These are phyloP conservation scores for Cordia subcordata DNA, from an alignment of 257 asterid species.

Conservation along the genomic window DNA sequence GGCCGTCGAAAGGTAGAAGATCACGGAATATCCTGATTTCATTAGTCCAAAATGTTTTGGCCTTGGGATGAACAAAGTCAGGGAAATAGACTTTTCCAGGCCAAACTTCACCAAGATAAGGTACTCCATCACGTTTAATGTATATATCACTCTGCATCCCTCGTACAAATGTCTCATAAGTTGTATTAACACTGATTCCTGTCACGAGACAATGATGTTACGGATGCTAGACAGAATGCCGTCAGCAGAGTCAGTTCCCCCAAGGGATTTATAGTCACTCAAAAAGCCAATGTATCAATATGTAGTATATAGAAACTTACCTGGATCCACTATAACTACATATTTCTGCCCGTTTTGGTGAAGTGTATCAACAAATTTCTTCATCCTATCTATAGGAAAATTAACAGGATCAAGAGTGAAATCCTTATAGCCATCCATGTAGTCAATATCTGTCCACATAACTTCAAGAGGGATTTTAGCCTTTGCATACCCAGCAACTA, in stretches of 20 bases:
- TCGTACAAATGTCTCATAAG: slow-evolving; percentile 62
- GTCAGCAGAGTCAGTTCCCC: not conserved
- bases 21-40: slow-evolving; percentile 59
- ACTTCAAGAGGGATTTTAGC: slow-evolving; percentile 81
- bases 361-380: slow-evolving; percentile 45
- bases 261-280: too few relatives aligned
- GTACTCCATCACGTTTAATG: slow-evolving; percentile 60
- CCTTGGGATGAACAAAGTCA: slow-evolving; percentile 60
- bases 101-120: slow-evolving; percentile 82
- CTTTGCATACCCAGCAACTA: slow-evolving; percentile 65
- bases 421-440: slow-evolving; percentile 90
- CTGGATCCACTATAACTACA: slow-evolving; percentile 85
- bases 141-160: slow-evolving; percentile 67
- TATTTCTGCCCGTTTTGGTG: slow-evolving; percentile 67
- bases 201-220: slow-evolving; percentile 1
- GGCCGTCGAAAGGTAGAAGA: slow-evolving; percentile 60
- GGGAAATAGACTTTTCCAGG: slow-evolving; percentile 81
- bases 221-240: not conserved
- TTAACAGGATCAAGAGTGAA: slow-evolving; percentile 84
- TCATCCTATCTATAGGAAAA: slow-evolving; percentile 54
- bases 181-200: slow-evolving; percentile 61
- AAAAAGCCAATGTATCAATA: too few relatives aligned
- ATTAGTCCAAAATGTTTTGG: slow-evolving; percentile 50
- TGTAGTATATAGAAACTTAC: slow-evolving; percentile 24
- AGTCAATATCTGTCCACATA: slow-evolving; percentile 93